These are phyloP conservation scores for Exophiala spinifera DNA, from an alignment of 2,329 filamentous ascomycete genomes.

Conservation along the genomic window DNA sequence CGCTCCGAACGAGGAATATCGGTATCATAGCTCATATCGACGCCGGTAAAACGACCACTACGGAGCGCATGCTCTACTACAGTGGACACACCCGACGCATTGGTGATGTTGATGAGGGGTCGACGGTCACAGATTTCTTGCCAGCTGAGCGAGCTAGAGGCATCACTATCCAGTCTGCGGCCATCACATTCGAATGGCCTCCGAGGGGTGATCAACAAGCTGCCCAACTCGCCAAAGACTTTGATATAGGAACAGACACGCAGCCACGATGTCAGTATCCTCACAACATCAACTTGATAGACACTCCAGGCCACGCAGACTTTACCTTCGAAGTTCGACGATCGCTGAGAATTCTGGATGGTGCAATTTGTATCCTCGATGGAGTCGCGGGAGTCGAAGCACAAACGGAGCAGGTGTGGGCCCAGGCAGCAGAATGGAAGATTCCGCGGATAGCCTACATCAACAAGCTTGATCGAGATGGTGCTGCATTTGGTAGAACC, in stretches of 20 bases:
- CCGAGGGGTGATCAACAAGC: slow-evolving; percentile 38
- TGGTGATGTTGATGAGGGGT: slow-evolving; percentile 94
- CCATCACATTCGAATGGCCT: slow-evolving; percentile 94
- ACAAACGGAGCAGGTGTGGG: slow-evolving; percentile 95
- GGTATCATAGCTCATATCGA: slow-evolving; percentile 99
- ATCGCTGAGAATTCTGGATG: slow-evolving; percentile 82
- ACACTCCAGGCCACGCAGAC: slow-evolving; percentile 94
- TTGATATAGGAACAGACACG: slow-evolving; percentile 3
- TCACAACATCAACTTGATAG: slow-evolving; percentile 85
- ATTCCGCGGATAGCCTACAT: slow-evolving; percentile 81
- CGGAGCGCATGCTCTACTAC: slow-evolving; percentile 98
- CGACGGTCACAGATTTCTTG: slow-evolving; percentile 94
- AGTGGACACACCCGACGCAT: slow-evolving; percentile 84
- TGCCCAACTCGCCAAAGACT: slow-evolving; percentile 30
- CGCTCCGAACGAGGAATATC: slow-evolving; percentile 79
- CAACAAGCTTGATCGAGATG: slow-evolving; percentile 82
- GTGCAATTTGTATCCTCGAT: slow-evolving; percentile 88
- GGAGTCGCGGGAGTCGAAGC: slow-evolving; percentile 93
- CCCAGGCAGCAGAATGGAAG: slow-evolving; percentile 76
- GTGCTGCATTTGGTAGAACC: slow-evolving; percentile 76
- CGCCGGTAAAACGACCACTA: slow-evolving; percentile 97
- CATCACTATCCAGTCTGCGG: slow-evolving; percentile 96
- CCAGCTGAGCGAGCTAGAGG: slow-evolving; percentile 87
- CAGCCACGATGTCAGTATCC: slow-evolving; percentile 52
- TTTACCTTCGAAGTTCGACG: slow-evolving; percentile 96